Conservation (phyloP, 1,284 basidiomycete species). For the Entoloma clypeatum region DNA sequence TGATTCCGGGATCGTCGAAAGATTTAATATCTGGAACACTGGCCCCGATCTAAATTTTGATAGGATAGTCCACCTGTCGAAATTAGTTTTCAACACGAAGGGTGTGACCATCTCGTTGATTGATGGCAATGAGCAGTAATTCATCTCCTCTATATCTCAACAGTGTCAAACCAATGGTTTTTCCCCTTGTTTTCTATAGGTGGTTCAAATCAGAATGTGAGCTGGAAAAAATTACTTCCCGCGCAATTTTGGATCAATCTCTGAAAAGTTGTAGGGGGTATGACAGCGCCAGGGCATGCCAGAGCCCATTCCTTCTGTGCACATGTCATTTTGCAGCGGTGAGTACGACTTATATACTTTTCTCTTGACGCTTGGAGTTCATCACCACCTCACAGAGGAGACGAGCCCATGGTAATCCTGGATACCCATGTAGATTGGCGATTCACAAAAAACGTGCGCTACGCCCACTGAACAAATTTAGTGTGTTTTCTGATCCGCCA, state of each 20-base stretch:
- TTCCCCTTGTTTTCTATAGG: conserved; percentile 29
- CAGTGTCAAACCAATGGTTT: background rate
- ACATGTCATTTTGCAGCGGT: conserved; percentile 82
- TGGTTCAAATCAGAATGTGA: conserved; percentile 84
- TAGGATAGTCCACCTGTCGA: conserved; percentile 84
- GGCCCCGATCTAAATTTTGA: conserved; percentile 88
- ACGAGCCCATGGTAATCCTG: conserved; percentile 85
- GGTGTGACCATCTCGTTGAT: conserved; percentile 81
- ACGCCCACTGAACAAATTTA: background rate
- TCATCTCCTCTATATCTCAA: conserved; percentile 11
- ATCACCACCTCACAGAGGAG: conserved; percentile 47
- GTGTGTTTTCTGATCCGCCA: conserved; percentile 7
- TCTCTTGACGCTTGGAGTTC: conserved; percentile 1
- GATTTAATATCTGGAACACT: conserved; percentile 86
- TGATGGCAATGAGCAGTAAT: conserved; percentile 76
- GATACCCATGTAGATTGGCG: conserved; percentile 86
- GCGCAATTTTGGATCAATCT: conserved; percentile 9
- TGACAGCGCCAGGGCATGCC: conserved; percentile 50
- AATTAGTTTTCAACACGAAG: conserved; percentile 90
- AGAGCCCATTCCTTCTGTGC: conserved; percentile 76
- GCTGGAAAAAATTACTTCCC: conserved; percentile 8
- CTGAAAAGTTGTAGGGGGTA: conserved; percentile 46
- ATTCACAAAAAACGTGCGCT: conserved; percentile 71
- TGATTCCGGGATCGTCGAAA: conserved; percentile 26
- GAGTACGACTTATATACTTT: conserved; percentile 20